Evolutionary conservation across 2,329 filamentous ascomycete genomes (phyloP).

Genomic region (Ilyonectria robusta): DNA sequence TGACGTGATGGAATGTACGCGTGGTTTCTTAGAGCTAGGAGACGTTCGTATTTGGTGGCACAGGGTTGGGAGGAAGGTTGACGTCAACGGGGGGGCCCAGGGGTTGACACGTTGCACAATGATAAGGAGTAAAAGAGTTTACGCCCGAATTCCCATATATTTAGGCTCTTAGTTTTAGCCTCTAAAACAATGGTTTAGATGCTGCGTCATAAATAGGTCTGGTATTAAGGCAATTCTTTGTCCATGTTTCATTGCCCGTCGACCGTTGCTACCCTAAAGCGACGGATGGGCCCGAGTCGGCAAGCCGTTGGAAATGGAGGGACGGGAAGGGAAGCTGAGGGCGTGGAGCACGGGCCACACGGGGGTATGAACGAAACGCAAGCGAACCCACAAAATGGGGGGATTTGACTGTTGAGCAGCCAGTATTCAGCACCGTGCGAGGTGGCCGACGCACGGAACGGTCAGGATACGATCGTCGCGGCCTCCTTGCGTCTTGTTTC

Average conservation of each 20-base stretch:
- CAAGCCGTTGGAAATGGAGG: slow-evolving; percentile 27
- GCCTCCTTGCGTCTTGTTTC: too few species aligned
- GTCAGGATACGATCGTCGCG: background rate
- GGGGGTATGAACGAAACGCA: slow-evolving; percentile 20
- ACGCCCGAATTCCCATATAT: too few species aligned
- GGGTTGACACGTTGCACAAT: slow-evolving; percentile 14
- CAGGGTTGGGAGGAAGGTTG: slow-evolving; percentile 10
- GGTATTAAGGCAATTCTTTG: background rate
- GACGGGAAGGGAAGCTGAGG: slow-evolving; percentile 25
- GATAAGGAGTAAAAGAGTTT: background rate
- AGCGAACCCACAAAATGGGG: slow-evolving; percentile 43
- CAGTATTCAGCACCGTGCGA: background rate
- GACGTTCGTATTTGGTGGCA: background rate
- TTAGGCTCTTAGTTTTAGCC: too few species aligned
- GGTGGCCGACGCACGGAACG: background rate
- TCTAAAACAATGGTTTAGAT: too few species aligned
- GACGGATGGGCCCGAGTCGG: background rate
- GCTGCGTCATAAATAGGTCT: too few species aligned
- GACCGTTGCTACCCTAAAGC: background rate
- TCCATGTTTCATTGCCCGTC: background rate
- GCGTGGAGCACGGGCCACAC: slow-evolving; percentile 39
- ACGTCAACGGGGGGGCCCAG: slow-evolving; percentile 3
- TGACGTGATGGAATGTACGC: background rate
- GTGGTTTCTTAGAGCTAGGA: background rate
- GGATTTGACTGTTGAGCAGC: background rate